Evolutionary conservation across 2,329 filamentous ascomycete species (phyloP), one percentile per base, ranked within the genome.

Genomic region (Fusarium pilosicola): DNA sequence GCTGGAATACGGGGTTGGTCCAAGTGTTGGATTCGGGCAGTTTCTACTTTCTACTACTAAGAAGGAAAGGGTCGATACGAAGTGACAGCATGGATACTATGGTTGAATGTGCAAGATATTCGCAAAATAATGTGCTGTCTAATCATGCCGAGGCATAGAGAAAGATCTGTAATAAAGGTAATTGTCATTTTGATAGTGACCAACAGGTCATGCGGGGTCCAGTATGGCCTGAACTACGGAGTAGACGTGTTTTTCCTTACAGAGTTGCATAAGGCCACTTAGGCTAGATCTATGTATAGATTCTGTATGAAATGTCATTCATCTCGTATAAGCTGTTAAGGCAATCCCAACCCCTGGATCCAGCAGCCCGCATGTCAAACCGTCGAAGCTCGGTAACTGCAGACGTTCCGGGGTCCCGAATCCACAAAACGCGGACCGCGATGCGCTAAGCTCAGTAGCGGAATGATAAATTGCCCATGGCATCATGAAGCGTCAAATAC

Each of bases 361-460:
- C 12, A 17, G 17, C 14, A 18, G 34, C 51, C 15, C 24, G 51
- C 51, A 39, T 28, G 34, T 41, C 24, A 55, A 55, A 28, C 24
- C 14, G 18, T 26, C 4, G 24, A 39, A 22, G 10, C 10, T 55
- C 24, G 24, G 51, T 28, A 30, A 28, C 0, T 28, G 20, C 15
- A 41, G 2, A 39, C 15, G 34, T 13, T 55, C 51, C 51, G 51
- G 51, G 34, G 11, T 41, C 34, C 34, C 34, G 32, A 55, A n/a
- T 39, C 51, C 51, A 55, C 51, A 55, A 41, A 55, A 18, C 51
- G 34, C 51, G 51, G 51, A 55, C 51, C 51, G 51, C 51, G 51
- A 41, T 55, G 51, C 51, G 51, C 51, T 55, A 55, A 41, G 5
- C 15, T 28, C 51, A 55, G 24, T 41, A 55, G 34, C 51, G 51